Evolutionary conservation across 1,284 basidiomycete genomes (phyloP), one percentile per base, ranked within the genome.

Genomic region (Coniferiporia sulphurascens): DNA sequence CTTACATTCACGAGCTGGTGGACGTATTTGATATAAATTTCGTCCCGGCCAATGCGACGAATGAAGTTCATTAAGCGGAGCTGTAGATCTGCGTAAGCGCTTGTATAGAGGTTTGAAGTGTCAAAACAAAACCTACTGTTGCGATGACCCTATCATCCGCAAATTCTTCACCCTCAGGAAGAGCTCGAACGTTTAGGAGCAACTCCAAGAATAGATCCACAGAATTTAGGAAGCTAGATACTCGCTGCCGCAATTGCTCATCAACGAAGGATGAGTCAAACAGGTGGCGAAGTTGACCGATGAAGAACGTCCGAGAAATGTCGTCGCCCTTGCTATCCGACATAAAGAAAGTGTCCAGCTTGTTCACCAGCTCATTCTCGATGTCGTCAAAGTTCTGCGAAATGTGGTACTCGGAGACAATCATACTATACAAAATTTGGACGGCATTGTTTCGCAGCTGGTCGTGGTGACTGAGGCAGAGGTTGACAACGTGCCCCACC

Each of bases 401-500:
- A 61, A 87, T 84, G 52, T 92, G 85, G 69, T 90, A 91, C 70
- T 98, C 94, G 4, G 94, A 92, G 55, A 97, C 86, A 64, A 98
- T 95, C 93, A 98, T 98, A 67, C 91, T 92, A 72, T 91, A 96
- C 21, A 98, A 80, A 53, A 98, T 95, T 64, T 91, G 87, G 6
- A 97, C 94, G 0, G 94, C 95, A 65, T 91, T 91, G 66, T 85
- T 91, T 63, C 95, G 86, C 53, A 98, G 79, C 67, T 90, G 87
- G 69, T 98, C 95, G 68, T 98, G 95, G 67, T 95, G 93, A 62
- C 94, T 97, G 50, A 98, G 77, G 70, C 96, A 98, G 1, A 98
- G 79, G 66, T 94, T 91, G 59, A 99, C 87, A 52, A 98, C 89
- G 56, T 91, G 87, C 57, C 93, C 94, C 27, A 97, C 93, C 12